Conservation (phyloP, 148 eudicot genomes). For the Amaranthus cruentus region DNA sequence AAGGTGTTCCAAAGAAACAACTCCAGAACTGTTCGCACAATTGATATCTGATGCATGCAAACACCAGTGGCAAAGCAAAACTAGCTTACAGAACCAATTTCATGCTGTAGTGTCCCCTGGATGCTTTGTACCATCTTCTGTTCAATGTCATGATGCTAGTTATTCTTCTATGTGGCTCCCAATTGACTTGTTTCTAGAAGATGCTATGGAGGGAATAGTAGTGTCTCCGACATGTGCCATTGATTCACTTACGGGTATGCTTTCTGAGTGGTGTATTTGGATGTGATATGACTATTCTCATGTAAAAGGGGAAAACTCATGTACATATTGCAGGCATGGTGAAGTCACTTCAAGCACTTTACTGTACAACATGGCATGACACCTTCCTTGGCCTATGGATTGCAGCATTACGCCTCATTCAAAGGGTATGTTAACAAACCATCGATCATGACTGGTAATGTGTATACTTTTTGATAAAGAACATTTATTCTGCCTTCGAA, state of each 20-base stretch:
- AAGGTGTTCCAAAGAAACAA: constrained; percentile 62
- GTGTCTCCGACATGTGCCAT: constrained; percentile 71
- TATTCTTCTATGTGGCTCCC: constrained; percentile 82
- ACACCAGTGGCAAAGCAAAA: constrained; percentile 49
- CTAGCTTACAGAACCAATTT: constrained; percentile 55
- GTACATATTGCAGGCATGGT: constrained; percentile 47
- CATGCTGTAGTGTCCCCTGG: constrained; percentile 73
- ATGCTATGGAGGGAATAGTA: constrained; percentile 79
- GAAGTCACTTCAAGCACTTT: constrained; percentile 77
- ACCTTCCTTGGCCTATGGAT: constrained; percentile 82
- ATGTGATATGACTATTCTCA: constrained; percentile 4
- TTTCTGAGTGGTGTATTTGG: constrained; percentile 1
- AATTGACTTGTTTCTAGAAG: constrained; percentile 83
- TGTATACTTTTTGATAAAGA: too few relatives aligned
- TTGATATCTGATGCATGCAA: constrained; percentile 54
- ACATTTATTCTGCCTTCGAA: too few relatives aligned
- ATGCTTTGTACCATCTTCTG: constrained; percentile 54
- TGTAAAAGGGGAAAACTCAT: not conserved
- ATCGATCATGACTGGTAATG: constrained; percentile 3
- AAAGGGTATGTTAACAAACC: constrained; percentile 55
- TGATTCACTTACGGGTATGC: constrained; percentile 74
- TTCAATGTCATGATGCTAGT: constrained; percentile 56
- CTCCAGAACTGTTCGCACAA: constrained; percentile 56
- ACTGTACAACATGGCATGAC: constrained; percentile 80
- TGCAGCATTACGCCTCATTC: constrained; percentile 85